Evolutionary conservation across 2,329 filamentous ascomycete species (phyloP).

Genomic region (Claviceps paspali): DNA sequence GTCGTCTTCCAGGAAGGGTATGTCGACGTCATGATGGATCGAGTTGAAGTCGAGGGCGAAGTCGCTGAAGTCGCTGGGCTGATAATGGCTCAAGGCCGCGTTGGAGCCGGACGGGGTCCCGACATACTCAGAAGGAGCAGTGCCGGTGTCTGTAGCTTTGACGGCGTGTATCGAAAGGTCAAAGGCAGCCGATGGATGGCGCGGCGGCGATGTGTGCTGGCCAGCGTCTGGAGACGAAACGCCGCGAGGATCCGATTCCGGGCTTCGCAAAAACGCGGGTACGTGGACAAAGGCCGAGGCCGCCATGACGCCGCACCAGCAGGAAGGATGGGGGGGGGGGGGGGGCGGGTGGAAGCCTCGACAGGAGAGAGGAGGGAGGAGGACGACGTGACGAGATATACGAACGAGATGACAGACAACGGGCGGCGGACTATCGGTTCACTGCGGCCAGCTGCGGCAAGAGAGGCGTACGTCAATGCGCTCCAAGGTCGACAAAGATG

Average conservation of each 20-base stretch:
- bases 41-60: constrained; percentile 32
- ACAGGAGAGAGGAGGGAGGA: too few species aligned
- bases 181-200: constrained; percentile 23
- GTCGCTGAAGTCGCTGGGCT: constrained; percentile 33
- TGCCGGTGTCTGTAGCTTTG: constrained; percentile 16
- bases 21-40: constrained; percentile 23
- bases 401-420: too few species aligned
- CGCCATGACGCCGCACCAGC: constrained; percentile 28
- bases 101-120: constrained; percentile 36
- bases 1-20: constrained; percentile 29
- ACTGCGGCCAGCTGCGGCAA: too few species aligned
- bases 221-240: too few species aligned
- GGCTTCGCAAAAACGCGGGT: constrained; percentile 24
- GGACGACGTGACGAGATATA: too few species aligned
- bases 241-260: constrained; percentile 20
- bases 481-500: too few species aligned
- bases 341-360: background rate
- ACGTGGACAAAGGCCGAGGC: constrained; percentile 28
- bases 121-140: constrained; percentile 15
- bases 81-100: constrained; percentile 31
- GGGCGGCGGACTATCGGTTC: too few species aligned
- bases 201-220: constrained; percentile 12
- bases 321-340: background rate
- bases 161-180: constrained; percentile 23
- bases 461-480: too few species aligned